Base-by-base conservation (phyloP, 306 rosid genomes). In the Carpinus viminea region DNA sequence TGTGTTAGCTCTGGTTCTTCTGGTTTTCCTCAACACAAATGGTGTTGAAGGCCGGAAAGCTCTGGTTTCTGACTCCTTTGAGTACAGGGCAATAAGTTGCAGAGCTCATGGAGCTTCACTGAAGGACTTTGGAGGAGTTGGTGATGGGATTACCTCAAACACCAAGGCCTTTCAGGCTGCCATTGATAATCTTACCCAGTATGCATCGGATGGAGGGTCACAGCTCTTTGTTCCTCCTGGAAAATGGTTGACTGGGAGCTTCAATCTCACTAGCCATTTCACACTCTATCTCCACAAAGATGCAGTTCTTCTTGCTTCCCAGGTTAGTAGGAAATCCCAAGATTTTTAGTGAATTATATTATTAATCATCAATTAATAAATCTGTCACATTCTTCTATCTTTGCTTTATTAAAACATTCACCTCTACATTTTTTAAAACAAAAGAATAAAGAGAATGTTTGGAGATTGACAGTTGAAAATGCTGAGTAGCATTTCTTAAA, bases 191-290 rank as follows among this genome's bases (percentile, higher is more conserved):
- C 82, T 92, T 76, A 83, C 87, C 74, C 80, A 86, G 77, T 89
- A 81, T 80, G 72, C 79, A 73, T 86, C 91, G 17, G 66, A 78
- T 15, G 96, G 90, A 3, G 93, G 97, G 13, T 78, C 96, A 43
- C 88, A 83, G 41, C 83, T 92, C 2, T 85, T 82, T 74, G 96
- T 92, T 81, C 97, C 97, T 64, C 82, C 93, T 0, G 97, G 97
- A 15, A 92, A 86, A 81, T 92, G 96, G 92, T 86, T 92, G 38
- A 90, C 97, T 46, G 96, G 97, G 3, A 92, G 96, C 81, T 92
- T 92, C 88, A 92, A 75, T 75, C 88, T 87, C 77, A 83, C 84
- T 13, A 92, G 94, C 65, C 93, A 92, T 73, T 92, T 92, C 84
- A 90, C 94, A 16, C 85, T 92, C 1, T 87, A 72, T 69, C 85